These are phyloP conservation scores for Apophysomyces ossiformis DNA, from an alignment of 371 early-diverging fungal species.

Conservation along the genomic window DNA sequence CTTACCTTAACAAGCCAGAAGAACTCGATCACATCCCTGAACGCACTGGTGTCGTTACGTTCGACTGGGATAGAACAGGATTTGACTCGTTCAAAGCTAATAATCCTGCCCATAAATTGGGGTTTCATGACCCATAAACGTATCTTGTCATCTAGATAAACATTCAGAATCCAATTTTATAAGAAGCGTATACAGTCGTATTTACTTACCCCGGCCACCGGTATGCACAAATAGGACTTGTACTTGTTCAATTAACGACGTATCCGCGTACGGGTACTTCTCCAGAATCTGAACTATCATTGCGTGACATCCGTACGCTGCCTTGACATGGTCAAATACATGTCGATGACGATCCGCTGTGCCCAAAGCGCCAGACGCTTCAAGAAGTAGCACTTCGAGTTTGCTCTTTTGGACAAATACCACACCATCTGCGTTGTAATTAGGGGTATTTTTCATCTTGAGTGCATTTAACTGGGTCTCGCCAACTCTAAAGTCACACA, in stretches of 20 bases:
- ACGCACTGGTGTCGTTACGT: not conserved
- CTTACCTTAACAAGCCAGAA: not conserved
- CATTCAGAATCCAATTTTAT: not conserved
- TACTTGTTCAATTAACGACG: slow-evolving; percentile 2
- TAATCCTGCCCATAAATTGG: not conserved
- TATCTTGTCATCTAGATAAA: not conserved
- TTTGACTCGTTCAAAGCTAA: not conserved
- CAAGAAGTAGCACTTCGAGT: slow-evolving; percentile 13
- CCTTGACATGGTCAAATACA: slow-evolving; percentile 18
- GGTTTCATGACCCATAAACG: not conserved
- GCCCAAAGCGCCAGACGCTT: slow-evolving; percentile 15
- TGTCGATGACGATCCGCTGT: slow-evolving; percentile 2
- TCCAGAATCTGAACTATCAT: slow-evolving; percentile 11
- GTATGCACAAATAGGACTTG: slow-evolving; percentile 15
- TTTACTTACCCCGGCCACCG: slow-evolving; percentile 13
- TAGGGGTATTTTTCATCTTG: not conserved
- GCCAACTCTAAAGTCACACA: slow-evolving; percentile 13
- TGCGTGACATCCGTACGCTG: slow-evolving; percentile 14
- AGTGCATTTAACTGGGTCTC: slow-evolving; percentile 12
- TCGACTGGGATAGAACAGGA: not conserved
- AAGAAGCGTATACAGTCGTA: not conserved
- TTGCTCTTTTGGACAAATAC: not conserved
- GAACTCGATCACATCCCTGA: not conserved
- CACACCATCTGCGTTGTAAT: slow-evolving; percentile 17
- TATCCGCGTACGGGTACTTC: slow-evolving; percentile 15